Conservation (phyloP, 768 basidiomycete genomes). For the Tremella mesenterica region DNA sequence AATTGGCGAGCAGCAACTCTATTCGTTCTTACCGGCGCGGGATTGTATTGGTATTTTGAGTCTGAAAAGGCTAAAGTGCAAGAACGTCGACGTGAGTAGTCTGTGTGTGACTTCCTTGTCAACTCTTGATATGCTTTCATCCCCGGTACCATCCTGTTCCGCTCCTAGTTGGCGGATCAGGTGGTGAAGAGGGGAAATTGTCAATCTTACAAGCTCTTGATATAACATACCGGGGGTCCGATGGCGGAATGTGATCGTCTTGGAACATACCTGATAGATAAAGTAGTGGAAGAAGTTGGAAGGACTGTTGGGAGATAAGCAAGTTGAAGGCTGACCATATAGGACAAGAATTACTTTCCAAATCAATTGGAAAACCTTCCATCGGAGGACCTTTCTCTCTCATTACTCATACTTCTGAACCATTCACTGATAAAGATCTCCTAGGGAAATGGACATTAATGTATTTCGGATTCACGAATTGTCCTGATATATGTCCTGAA, state of each 20-base stretch:
- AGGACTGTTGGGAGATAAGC: too few species aligned
- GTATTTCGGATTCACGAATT: conserved; percentile 98
- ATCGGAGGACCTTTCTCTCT: conserved; percentile 87
- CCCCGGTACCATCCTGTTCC: not conserved
- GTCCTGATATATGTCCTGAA: conserved; percentile 96
- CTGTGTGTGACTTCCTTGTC: conserved; percentile 3
- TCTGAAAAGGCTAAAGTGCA: conserved; percentile 70
- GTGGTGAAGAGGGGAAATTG: not conserved
- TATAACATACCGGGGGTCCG: too few species aligned
- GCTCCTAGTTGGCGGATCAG: not conserved
- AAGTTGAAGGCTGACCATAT: too few species aligned
- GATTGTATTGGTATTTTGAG: conserved; percentile 78
- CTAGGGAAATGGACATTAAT: conserved; percentile 74
- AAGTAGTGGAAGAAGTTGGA: too few species aligned
- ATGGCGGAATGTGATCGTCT: too few species aligned
- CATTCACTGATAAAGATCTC: conserved; percentile 75
- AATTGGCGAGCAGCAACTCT: conserved; percentile 54
- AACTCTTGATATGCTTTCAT: not conserved
- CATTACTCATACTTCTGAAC: conserved; percentile 46
- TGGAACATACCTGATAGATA: not conserved
- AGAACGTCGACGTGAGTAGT: conserved; percentile 63
- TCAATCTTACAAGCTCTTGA: too few species aligned
- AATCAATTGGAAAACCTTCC: conserved; percentile 70
- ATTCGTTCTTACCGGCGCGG: conserved; percentile 73
- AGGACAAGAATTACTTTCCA: conserved; percentile 68